Evolutionary conservation across 805 yeast genomes (phyloP).

Genomic region (Ogataea chonburiensis): DNA sequence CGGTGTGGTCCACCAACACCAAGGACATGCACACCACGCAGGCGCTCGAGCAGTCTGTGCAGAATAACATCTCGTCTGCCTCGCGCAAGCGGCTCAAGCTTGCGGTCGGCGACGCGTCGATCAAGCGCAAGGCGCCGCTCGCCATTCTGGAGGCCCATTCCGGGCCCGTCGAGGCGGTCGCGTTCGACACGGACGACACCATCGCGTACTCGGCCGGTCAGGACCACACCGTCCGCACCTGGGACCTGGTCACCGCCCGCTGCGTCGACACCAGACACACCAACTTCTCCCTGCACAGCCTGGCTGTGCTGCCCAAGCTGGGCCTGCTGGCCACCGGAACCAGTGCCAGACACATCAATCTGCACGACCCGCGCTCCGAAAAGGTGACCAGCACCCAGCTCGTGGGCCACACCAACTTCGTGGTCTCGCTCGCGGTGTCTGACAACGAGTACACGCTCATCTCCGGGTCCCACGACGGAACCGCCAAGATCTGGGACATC

Average conservation of each 20-base stretch:
- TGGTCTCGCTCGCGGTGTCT: conserved; percentile 75
- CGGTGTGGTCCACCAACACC: conserved; percentile 84
- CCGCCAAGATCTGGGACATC: conserved; percentile 93
- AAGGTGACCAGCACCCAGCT: conserved; percentile 69
- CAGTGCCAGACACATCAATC: conserved; percentile 92
- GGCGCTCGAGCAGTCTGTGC: conserved; percentile 40
- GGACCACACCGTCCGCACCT: conserved; percentile 92
- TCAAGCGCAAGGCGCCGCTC: conserved; percentile 80
- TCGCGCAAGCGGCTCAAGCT: conserved; percentile 86
- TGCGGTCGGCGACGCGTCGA: conserved; percentile 71
- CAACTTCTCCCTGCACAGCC: conserved; percentile 76
- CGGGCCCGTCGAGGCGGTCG: conserved; percentile 84
- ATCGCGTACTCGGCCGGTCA: conserved; percentile 94
- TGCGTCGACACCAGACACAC: conserved; percentile 87
- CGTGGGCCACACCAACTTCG: conserved; percentile 89
- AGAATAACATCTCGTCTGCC: conserved; percentile 60
- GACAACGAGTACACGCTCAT: conserved; percentile 77
- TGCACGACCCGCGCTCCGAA: conserved; percentile 86
- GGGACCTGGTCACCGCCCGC: conserved; percentile 89
- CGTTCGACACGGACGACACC: conserved; percentile 73
- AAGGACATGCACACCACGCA: conserved; percentile 75
- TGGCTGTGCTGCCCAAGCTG: conserved; percentile 63
- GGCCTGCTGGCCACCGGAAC: conserved; percentile 89
- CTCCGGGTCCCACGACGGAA: conserved; percentile 95
- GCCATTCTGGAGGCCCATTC: conserved; percentile 76